Evolutionary conservation across 1,139 yeast species (phyloP).

Genomic region (Dujonia santamariae): DNA sequence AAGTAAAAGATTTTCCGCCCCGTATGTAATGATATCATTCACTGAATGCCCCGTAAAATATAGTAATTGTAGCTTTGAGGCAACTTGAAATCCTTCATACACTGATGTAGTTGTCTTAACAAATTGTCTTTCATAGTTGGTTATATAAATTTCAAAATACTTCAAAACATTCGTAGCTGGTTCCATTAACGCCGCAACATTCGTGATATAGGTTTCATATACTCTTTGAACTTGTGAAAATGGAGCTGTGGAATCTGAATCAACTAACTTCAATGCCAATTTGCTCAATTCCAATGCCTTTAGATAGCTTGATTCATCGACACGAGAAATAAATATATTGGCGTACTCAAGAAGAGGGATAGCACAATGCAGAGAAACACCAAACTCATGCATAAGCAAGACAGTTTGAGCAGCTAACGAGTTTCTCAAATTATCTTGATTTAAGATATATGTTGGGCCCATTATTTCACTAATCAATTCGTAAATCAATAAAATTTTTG

Average conservation of each 20-base stretch:
- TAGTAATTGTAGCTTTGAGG: slow-evolving; percentile 16
- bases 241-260: slow-evolving; percentile 31
- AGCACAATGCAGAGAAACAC: slow-evolving; percentile 26
- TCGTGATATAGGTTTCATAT: slow-evolving; percentile 42
- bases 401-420: slow-evolving; percentile 23
- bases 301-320: slow-evolving; percentile 25
- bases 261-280: slow-evolving; percentile 39
- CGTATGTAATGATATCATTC: slow-evolving; percentile 7
- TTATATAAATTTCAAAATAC: slow-evolving; percentile 24
- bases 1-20: slow-evolving; percentile 4
- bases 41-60: slow-evolving; percentile 18
- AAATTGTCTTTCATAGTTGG: slow-evolving; percentile 17
- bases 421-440: slow-evolving; percentile 21
- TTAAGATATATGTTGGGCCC: slow-evolving; percentile 28
- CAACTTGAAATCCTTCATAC: slow-evolving; percentile 14
- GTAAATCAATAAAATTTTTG: slow-evolving; percentile 30
- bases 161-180: slow-evolving; percentile 37
- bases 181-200: slow-evolving; percentile 44
- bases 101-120: slow-evolving; percentile 11
- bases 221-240: slow-evolving; percentile 37
- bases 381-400: slow-evolving; percentile 22
- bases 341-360: slow-evolving; percentile 31
- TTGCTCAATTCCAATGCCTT: slow-evolving; percentile 28
- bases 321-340: slow-evolving; percentile 34
- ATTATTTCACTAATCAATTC: slow-evolving; percentile 44